A percentile compares a stretch with the other conserved stretches of the same genome.
Conservation (phyloP, 345 rosid genomes). For the Gossypium raimondii region DNA sequence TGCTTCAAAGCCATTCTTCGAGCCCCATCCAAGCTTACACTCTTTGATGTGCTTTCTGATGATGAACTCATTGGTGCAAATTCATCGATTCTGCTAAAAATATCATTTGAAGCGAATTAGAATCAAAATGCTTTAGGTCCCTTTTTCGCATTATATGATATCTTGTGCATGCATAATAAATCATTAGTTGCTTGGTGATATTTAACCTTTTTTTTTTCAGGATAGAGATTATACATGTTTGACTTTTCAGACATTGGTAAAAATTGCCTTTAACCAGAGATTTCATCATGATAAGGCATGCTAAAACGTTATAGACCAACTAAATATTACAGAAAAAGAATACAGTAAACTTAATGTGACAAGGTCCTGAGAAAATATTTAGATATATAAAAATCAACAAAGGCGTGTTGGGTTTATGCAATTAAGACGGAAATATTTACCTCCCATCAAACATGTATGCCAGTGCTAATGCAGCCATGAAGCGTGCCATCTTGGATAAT, state of each 20-base stretch:
- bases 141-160: not conserved
- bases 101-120: not conserved
- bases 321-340: not conserved
- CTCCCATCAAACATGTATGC: constrained; percentile 72
- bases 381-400: not conserved
- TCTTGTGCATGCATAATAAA: not conserved
- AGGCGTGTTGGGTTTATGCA: not conserved
- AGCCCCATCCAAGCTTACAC: constrained; percentile 70
- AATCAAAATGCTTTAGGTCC: not conserved
- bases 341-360: not conserved
- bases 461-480: constrained; percentile 82
- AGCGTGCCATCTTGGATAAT: constrained; percentile 76
- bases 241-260: not conserved
- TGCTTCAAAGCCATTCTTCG: constrained; percentile 72
- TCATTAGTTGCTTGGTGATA: not conserved
- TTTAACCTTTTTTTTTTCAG: not conserved
- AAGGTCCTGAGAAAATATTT: not conserved
- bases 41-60: constrained; percentile 63
- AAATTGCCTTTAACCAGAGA: not conserved
- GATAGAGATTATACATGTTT: not conserved
- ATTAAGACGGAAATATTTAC: not conserved
- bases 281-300: not conserved
- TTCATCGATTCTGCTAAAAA: constrained; percentile 68
- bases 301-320: not conserved
- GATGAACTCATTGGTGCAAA: constrained; percentile 57